Base-by-base conservation (phyloP, 805 yeast species). In the Candida vartiovaarae region DNA sequence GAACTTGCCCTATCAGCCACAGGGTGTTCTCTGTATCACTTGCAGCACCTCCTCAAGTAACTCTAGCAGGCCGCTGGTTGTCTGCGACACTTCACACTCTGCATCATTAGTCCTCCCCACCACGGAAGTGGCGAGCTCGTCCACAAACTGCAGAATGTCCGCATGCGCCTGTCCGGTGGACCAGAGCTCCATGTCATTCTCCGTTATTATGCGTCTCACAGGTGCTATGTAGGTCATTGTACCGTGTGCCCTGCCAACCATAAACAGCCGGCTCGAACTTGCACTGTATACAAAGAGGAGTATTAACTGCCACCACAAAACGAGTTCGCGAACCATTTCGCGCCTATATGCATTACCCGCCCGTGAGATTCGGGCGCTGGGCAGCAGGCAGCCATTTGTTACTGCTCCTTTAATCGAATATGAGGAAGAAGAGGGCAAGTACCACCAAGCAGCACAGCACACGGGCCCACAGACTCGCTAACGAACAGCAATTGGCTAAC, bases 111-210 rank as follows among this genome's bases (percentile, higher is more conserved):
- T 67, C 38, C 60, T 66, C 8, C 91, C 95, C 23, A 58, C 63
- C 2, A 87, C 91, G 24, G 89, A 71, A 1, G 65, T 63, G 36
- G 88, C 88, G 34, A 91, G 65, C 1, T 63, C 61, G 20, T 61
- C 61, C 1, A 89, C 70, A 55, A 85, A 89, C 0, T 55, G 57
- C 4, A 84, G 48, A 2, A 91, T 50, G 4, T 66, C 69, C 0
- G 60, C 49, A 56, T 77, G 77, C 0, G 84, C 73, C 3, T 61
- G 50, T 6, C 87, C 76, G 0, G 50, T 60, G 11, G 63, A 57
- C 81, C 95, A 91, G 42, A 66, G 58, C 8, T 66, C 70, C 54
- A 91, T 58, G 58, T 91, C 98, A 0, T 71, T 70, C 1, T 64
- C 58, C 1, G 79, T 74, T 8, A 76, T 52, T 7, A 87, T 70